Conservation (phyloP, 1,284 basidiomycete genomes). For the Gymnopus androsaceus region DNA sequence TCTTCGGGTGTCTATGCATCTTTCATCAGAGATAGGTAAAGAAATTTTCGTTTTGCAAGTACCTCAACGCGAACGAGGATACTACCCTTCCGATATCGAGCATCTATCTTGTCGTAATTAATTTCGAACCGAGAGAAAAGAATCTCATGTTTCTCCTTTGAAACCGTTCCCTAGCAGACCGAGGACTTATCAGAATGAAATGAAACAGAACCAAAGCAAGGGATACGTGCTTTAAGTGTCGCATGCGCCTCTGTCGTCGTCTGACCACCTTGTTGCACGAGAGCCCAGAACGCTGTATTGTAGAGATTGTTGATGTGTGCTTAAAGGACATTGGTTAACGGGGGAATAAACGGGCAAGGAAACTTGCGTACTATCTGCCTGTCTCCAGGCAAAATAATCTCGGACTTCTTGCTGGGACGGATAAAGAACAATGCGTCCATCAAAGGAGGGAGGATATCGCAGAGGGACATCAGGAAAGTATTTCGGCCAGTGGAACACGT, state of each 20-base stretch:
- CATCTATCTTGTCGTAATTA: slow-evolving; percentile 84
- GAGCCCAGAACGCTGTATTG: slow-evolving; percentile 95
- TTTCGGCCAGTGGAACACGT: slow-evolving; percentile 83
- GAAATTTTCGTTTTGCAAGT: slow-evolving; percentile 9
- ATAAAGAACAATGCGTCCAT: slow-evolving; percentile 88
- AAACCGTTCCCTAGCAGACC: slow-evolving; percentile 73
- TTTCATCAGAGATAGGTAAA: slow-evolving; percentile 5
- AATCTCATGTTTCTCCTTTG: slow-evolving; percentile 90
- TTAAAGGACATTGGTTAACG: slow-evolving; percentile 34
- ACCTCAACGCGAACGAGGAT: slow-evolving; percentile 72
- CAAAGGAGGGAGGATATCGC: slow-evolving; percentile 87
- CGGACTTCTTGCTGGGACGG: slow-evolving; percentile 72
- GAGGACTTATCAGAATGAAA: slow-evolving; percentile 6
- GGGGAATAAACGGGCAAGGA: slow-evolving; percentile 10
- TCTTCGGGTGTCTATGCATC: slow-evolving; percentile 13
- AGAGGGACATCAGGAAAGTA: slow-evolving; percentile 79
- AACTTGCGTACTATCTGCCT: slow-evolving; percentile 82
- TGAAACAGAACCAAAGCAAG: neutral
- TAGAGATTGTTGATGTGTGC: slow-evolving; percentile 99
- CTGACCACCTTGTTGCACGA: slow-evolving; percentile 79
- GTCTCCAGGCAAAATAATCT: slow-evolving; percentile 96
- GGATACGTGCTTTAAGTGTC: slow-evolving; percentile 57
- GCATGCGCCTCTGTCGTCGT: slow-evolving; percentile 84
- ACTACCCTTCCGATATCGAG: slow-evolving; percentile 85
- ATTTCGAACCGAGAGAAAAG: slow-evolving; percentile 80